Percentiles rank a stretch among this genome's conserved stretches.
phyloP scores from a whole-genome alignment of 306 rosid genomes.

The Rosa rugosa region DNA sequence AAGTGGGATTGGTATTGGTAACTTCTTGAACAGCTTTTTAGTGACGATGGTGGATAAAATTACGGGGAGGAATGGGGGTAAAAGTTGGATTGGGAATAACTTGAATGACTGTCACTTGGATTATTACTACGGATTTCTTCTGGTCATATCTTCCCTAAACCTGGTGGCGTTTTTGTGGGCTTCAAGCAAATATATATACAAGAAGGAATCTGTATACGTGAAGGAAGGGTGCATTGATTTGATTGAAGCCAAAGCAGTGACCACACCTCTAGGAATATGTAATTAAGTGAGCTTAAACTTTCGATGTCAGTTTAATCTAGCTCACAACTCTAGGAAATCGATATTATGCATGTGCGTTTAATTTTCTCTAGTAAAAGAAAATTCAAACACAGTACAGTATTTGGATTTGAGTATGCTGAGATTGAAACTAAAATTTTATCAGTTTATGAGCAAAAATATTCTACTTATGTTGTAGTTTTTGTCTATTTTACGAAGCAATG shows the following conservation, averaged over 20 bases:
- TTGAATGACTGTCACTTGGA: constrained; percentile 67
- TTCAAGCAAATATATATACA: constrained; percentile 49
- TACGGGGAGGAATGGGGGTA: constrained; percentile 40
- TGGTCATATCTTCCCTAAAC: constrained; percentile 51
- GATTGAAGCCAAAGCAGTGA: constrained; percentile 32
- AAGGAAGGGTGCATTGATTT: constrained; percentile 21
- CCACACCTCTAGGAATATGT: constrained; percentile 19
- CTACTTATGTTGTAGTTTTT: too few relatives aligned
- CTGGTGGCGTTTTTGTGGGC: constrained; percentile 48
- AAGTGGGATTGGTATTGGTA: constrained; percentile 66
- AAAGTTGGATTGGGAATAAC: constrained; percentile 67
- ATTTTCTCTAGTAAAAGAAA: background rate
- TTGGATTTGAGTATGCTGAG: background rate
- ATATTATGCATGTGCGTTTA: background rate
- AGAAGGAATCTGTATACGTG: constrained; percentile 37
- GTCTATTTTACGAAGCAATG: too few relatives aligned
- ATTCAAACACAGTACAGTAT: background rate
- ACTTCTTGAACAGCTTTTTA: constrained; percentile 54
- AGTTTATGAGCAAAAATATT: background rate
- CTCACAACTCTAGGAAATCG: background rate
- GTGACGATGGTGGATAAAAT: constrained; percentile 56
- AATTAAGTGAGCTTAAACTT: constrained; percentile 30
- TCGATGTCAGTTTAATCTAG: background rate
- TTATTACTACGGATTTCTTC: constrained; percentile 61
- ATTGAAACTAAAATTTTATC: background rate